Evolutionary conservation across 78 protist species (phyloP), one percentile per base, ranked within the genome.

Genomic region (Dictyostelium firmibasis): DNA sequence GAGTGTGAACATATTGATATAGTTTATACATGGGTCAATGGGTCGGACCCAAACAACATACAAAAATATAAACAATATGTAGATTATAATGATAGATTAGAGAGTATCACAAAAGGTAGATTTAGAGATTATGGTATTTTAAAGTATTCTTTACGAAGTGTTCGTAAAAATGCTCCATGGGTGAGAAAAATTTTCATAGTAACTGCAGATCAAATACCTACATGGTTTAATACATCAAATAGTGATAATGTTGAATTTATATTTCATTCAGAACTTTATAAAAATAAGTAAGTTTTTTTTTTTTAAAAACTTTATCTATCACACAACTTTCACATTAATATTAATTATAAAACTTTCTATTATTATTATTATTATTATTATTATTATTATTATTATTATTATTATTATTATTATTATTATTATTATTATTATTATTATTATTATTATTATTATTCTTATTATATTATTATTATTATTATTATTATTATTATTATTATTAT

Each of bases 1-100:
- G 67, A 57, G 2, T 57, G 67, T 57, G 4, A 57, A 57, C 9
- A 57, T 57, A 96, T 99, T 33, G 99, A 99, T 78, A 85, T 97
- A 0, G 99, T 99, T 11, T 99, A 98, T 87, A 99, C 99, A 9
- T 99, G 99, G 99, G 99, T 99, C n/a, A 99, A 99, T 83, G 99
- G 99, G 16, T 27, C 92, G 10, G 99, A 99, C 43, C 98, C 99
- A 87, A 83, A 18, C 83, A 94, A 82, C 11, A 18, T 5, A 25
- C 47, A 36, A 23, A 88, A 85, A 43, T 62, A 94, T 76, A 86
- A 75, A 23, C 83, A 89, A 47, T 84, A 70, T 81, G 18, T 53
- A 0, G 97, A 95, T 82, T 94, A 75, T 25, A 92, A 88, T 67
- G 67, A 6, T 20, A 57, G 67, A 57, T 20, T 57, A 20, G 67